These are phyloP conservation scores for Cryptococcus sp. DNA, from an alignment of 1,284 basidiomycete species.

Conservation along the genomic window DNA sequence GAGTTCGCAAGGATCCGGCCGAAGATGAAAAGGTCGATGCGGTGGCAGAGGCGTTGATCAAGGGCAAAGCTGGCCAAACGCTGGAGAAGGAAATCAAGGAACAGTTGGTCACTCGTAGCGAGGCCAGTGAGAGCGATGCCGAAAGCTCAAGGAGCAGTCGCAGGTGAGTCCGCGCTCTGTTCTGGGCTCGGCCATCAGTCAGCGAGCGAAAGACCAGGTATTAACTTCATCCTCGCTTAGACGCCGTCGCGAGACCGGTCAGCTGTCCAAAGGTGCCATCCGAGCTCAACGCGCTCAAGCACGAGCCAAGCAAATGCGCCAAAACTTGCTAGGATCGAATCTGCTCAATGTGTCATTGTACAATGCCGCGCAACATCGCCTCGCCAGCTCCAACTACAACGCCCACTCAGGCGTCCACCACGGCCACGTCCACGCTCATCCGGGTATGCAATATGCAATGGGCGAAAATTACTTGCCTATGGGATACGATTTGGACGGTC, in stretches of 20 bases:
- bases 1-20: constrained; percentile 47
- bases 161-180: constrained; percentile 1
- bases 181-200: background rate
- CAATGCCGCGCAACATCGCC: constrained; percentile 24
- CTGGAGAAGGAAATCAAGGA: constrained; percentile 47
- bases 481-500: constrained; percentile 31
- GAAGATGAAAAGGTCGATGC: constrained; percentile 51
- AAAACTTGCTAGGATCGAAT: constrained; percentile 42
- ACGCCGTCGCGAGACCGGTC: constrained; percentile 39
- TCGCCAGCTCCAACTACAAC: constrained; percentile 10
- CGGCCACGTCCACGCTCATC: constrained; percentile 3
- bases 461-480: constrained; percentile 24
- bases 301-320: constrained; percentile 42
- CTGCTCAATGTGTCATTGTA: constrained; percentile 39
- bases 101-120: constrained; percentile 28
- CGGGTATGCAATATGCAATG: constrained; percentile 22
- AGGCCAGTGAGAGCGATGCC: constrained; percentile 24
- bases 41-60: constrained; percentile 45
- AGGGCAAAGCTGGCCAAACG: constrained; percentile 42
- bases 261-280: constrained; percentile 48
- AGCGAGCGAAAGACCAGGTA: background rate
- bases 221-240: background rate
- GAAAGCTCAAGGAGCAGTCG: constrained; percentile 15
- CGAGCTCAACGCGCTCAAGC: constrained; percentile 43
- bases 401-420: constrained; percentile 23